Evolutionary conservation across 1,284 basidiomycete genomes (phyloP).

Genomic region (Marasmius tenuissimus): DNA sequence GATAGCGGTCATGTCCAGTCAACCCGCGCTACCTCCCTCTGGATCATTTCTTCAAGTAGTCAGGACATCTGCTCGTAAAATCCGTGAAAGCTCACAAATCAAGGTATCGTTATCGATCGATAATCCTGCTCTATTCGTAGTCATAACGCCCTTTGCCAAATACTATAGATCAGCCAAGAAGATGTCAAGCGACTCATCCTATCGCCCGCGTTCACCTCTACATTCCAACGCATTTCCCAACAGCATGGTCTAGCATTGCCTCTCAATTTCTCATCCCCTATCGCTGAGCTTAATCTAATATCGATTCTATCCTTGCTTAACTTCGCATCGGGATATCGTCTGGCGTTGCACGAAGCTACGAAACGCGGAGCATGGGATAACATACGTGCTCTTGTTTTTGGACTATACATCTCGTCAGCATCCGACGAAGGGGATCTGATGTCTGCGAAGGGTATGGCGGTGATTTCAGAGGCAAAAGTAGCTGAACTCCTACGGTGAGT

Average conservation of each 20-base stretch:
- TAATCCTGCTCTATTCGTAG: not conserved
- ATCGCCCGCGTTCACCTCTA: conserved; percentile 62
- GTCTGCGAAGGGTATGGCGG: conserved; percentile 64
- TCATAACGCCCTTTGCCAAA: not conserved
- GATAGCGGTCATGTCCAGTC: conserved; percentile 4
- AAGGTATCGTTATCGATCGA: conserved; percentile 24
- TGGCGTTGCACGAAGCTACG: conserved; percentile 65
- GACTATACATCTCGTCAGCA: conserved; percentile 67
- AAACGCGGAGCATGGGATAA: conserved; percentile 80
- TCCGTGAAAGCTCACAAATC: conserved; percentile 45
- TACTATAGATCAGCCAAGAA: conserved; percentile 57
- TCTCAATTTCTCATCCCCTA: conserved; percentile 67
- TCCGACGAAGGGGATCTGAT: conserved; percentile 59
- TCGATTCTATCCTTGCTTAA: conserved; percentile 75
- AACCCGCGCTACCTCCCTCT: conserved; percentile 35
- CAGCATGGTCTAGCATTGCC: conserved; percentile 74
- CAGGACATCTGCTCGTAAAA: conserved; percentile 45
- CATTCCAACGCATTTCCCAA: conserved; percentile 61
- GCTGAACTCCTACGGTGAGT: conserved; percentile 61
- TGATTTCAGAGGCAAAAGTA: conserved; percentile 53
- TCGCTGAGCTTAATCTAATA: conserved; percentile 74
- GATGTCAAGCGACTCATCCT: conserved; percentile 60
- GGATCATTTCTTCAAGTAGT: conserved; percentile 39
- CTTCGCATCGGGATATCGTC: conserved; percentile 78
- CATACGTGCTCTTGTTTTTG: conserved; percentile 71